Evolutionary conservation across 2,329 filamentous ascomycete genomes (phyloP).

Genomic region (Pezicula radicicola): DNA sequence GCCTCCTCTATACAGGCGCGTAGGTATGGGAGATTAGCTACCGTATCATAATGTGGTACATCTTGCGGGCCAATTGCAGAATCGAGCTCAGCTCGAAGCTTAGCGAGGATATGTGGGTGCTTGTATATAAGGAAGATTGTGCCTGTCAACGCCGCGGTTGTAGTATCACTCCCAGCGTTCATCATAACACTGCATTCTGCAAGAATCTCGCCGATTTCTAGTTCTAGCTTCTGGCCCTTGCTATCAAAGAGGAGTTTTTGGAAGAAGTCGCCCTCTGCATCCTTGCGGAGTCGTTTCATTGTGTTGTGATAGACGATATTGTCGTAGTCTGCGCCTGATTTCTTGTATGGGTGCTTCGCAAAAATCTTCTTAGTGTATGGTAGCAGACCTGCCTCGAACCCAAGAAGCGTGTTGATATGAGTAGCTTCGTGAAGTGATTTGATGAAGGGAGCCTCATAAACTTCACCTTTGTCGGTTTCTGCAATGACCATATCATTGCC

Average conservation of each 20-base stretch:
- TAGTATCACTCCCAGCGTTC: constrained; percentile 44
- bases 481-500: constrained; percentile 42
- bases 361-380: constrained; percentile 13
- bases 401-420: constrained; percentile 16
- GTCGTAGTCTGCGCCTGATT: constrained; percentile 13
- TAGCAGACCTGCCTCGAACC: constrained; percentile 14
- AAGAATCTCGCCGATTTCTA: constrained; percentile 54
- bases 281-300: constrained; percentile 7
- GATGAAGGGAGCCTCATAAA: constrained; percentile 15
- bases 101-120: constrained; percentile 36
- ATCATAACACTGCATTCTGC: constrained; percentile 52
- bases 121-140: constrained; percentile 49
- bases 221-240: constrained; percentile 33
- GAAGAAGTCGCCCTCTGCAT: constrained; percentile 51
- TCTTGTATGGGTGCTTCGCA: constrained; percentile 13
- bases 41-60: constrained; percentile 11
- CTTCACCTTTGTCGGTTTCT: constrained; percentile 23
- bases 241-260: constrained; percentile 46
- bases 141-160: constrained; percentile 47
- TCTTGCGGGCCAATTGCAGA: not conserved
- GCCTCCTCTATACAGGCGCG: constrained; percentile 48
- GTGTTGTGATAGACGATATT: constrained; percentile 21
- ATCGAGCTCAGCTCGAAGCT: constrained; percentile 42
- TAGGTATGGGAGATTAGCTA: constrained; percentile 40
- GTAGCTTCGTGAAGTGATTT: constrained; percentile 15